Evolutionary conservation across 371 early-diverging fungal species (phyloP).

Genomic region (Chytridiales sp.): DNA sequence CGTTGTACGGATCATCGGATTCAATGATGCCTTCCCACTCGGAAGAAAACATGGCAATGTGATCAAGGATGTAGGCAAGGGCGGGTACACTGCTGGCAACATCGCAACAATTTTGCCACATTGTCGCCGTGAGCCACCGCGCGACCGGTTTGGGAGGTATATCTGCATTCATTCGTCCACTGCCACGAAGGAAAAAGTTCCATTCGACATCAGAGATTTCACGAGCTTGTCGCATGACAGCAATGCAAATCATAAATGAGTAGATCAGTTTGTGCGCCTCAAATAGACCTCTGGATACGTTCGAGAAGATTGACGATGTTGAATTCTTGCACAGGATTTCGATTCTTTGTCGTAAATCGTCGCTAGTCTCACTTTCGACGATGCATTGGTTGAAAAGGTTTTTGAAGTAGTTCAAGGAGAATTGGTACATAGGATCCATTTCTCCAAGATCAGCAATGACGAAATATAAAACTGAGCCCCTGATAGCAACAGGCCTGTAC

Average conservation of each 20-base stretch:
- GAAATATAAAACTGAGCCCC: slow-evolving; percentile 60
- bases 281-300: slow-evolving; percentile 56
- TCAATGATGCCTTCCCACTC: slow-evolving; percentile 57
- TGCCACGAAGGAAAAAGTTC: slow-evolving; percentile 57
- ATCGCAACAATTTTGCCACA: slow-evolving; percentile 53
- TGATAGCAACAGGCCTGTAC: slow-evolving; percentile 56
- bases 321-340: slow-evolving; percentile 47
- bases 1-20: slow-evolving; percentile 43
- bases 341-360: slow-evolving; percentile 45
- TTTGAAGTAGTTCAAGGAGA: slow-evolving; percentile 59
- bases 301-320: slow-evolving; percentile 48
- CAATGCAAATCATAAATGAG: slow-evolving; percentile 56
- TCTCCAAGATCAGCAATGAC: slow-evolving; percentile 55
- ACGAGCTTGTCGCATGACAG: slow-evolving; percentile 46
- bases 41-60: slow-evolving; percentile 42
- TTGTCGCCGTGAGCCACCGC: slow-evolving; percentile 41
- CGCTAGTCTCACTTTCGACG: slow-evolving; percentile 45
- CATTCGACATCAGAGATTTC: slow-evolving; percentile 45
- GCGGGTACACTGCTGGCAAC: slow-evolving; percentile 36
- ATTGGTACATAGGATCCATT: slow-evolving; percentile 61
- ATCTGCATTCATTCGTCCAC: slow-evolving; percentile 29
- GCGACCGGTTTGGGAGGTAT: slow-evolving; percentile 42
- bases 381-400: slow-evolving; percentile 55
- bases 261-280: slow-evolving; percentile 58
- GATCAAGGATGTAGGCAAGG: slow-evolving; percentile 43